phyloP scores from a whole-genome alignment of 202 grass and related monocot species.

The Zizania palustris region DNA sequence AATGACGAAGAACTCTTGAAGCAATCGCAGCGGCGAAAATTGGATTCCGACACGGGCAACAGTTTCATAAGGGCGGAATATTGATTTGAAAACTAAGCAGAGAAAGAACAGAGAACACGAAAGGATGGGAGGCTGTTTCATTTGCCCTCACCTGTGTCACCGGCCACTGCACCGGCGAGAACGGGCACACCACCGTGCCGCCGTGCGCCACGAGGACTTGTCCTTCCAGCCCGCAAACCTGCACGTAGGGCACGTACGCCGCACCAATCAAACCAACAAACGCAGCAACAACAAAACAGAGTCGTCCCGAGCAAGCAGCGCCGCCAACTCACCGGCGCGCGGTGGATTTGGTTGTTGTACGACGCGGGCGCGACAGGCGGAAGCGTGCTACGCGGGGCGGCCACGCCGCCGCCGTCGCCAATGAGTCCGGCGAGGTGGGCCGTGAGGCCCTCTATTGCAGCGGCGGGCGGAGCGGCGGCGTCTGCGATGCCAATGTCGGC shows the following conservation, averaged over 20 bases:
- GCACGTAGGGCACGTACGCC: not conserved
- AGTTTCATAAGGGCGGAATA: not conserved
- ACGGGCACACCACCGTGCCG: slow-evolving; percentile 23
- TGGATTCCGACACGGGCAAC: too few relatives aligned
- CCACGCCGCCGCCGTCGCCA: not conserved
- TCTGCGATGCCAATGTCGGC: slow-evolving; percentile 51
- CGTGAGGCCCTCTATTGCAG: slow-evolving; percentile 35
- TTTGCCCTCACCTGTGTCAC: slow-evolving; percentile 50
- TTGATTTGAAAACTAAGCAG: not conserved
- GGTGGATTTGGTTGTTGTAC: not conserved
- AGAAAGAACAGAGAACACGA: too few relatives aligned
- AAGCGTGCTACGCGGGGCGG: not conserved
- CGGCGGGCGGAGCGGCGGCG: not conserved
- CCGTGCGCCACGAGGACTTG: not conserved
- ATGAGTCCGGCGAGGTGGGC: slow-evolving; percentile 44
- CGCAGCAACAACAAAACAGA: too few relatives aligned
- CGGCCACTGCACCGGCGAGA: slow-evolving; percentile 42
- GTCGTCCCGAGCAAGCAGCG: not conserved
- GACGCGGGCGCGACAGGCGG: not conserved
- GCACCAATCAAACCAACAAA: not conserved
- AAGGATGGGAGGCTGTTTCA: not conserved
- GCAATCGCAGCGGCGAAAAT: not conserved
- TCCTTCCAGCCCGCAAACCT: slow-evolving; percentile 42
- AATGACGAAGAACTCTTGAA: not conserved
- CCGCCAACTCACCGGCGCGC: slow-evolving; percentile 20